Evolutionary conservation across 352 stramenopile species (phyloP).

Genomic region (Phytophthora hybrid): DNA sequence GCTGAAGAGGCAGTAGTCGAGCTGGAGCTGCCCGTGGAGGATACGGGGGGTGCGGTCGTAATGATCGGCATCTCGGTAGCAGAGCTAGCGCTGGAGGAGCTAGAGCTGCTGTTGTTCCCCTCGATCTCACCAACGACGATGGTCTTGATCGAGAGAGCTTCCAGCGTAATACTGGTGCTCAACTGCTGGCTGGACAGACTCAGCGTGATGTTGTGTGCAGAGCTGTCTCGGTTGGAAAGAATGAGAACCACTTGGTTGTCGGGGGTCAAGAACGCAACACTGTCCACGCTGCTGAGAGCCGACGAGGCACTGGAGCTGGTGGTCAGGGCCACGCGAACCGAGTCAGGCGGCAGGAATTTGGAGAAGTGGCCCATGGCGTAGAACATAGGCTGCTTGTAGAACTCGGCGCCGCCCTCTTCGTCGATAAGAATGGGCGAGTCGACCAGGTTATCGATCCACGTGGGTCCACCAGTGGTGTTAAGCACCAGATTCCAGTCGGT

Average conservation of each 20-base stretch:
- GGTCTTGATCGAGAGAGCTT: slow-evolving; percentile 59
- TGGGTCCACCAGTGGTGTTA: slow-evolving; percentile 76
- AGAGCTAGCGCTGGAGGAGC: slow-evolving; percentile 15
- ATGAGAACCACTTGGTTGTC: slow-evolving; percentile 59
- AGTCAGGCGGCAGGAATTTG: slow-evolving; percentile 69
- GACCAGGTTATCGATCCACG: slow-evolving; percentile 71
- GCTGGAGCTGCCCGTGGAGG: slow-evolving; percentile 14
- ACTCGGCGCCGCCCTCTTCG: slow-evolving; percentile 58
- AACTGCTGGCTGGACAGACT: slow-evolving; percentile 50
- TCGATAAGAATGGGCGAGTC: slow-evolving; percentile 81
- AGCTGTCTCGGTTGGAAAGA: slow-evolving; percentile 59
- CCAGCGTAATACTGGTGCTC: slow-evolving; percentile 45
- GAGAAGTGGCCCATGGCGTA: slow-evolving; percentile 81
- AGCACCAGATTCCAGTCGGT: slow-evolving; percentile 92
- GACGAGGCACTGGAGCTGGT: slow-evolving; percentile 42
- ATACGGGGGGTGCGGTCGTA: slow-evolving; percentile 10
- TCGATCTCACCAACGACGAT: slow-evolving; percentile 50
- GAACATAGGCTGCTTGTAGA: slow-evolving; percentile 89
- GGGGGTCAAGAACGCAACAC: slow-evolving; percentile 57
- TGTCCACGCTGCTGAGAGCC: slow-evolving; percentile 49
- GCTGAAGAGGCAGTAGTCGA: slow-evolving; percentile 17
- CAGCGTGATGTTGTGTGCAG: slow-evolving; percentile 46
- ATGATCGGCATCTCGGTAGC: slow-evolving; percentile 16
- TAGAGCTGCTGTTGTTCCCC: slow-evolving; percentile 26
- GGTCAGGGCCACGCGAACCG: slow-evolving; percentile 51